Base-by-base conservation (phyloP, 805 yeast species). In the Candida silvatica region DNA sequence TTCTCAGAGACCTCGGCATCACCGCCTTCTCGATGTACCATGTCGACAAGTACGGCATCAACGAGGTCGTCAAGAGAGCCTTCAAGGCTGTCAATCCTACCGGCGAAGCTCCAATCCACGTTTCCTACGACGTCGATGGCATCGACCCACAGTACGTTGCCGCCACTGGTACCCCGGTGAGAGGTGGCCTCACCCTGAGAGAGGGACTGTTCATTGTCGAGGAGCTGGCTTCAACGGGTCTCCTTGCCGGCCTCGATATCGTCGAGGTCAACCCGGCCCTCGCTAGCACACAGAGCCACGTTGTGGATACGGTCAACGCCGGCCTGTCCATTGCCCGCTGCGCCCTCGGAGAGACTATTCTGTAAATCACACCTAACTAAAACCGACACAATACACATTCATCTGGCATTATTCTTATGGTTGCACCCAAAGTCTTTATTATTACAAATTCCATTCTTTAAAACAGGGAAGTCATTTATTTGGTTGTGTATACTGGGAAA, bases 81-180 rank as follows among this genome's bases (percentile, higher is more conserved):
- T 60, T 90, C 39, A 75, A 77, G 42, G 69, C 71, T 20, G 66
- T 92, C 47, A 82, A 82, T 59, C 95, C 94, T 12, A 69, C 73
- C 36, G 70, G 75, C 16, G 64, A 69, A 36, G 46, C 46, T 32
- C 97, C 98, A 33, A 70, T 92, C 43, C 96, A 90, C 64, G 62
- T 92, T 45, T 80, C 94, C 19, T 90, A 88, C 56, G 98, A 90
- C 54, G 97, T 90, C 29, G 98, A 90, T 61, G 97, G 97, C 29
- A 80, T 92, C 39, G 98, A 90, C 60, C 97, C 97, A 32, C 69
- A 77, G 42, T 87, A 67, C 53, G 96, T 92, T 11, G 97, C 96
- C 15, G 95, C 97, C 27, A 90, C 98, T 1, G 98, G 98, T 36
- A 92, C 98, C 1, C 90, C 97, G 29, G 98, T 90, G 12, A 78